Conservation (phyloP, 257 asterid species). For the Salvia splendens region DNA sequence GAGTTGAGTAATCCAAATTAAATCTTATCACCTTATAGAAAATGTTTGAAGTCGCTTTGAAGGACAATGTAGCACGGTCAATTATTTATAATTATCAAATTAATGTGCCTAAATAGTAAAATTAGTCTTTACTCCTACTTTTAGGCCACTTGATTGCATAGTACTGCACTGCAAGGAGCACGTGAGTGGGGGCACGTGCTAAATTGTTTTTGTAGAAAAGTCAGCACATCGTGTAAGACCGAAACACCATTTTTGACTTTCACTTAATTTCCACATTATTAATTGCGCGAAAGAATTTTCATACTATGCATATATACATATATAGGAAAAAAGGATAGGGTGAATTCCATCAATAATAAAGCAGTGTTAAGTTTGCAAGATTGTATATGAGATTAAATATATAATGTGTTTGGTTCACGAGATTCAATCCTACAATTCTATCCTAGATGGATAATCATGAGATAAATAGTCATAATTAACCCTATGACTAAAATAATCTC, state of each 20-base stretch:
- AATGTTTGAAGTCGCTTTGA: conserved; percentile 17
- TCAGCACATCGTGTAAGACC: conserved; percentile 33
- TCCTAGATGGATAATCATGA: too few species aligned
- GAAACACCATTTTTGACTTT: conserved; percentile 34
- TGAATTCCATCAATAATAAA: too few species aligned
- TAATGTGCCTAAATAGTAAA: conserved; percentile 6
- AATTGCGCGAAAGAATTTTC: neutral
- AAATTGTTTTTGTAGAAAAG: conserved; percentile 12
- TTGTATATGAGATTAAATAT: too few species aligned
- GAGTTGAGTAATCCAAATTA: neutral
- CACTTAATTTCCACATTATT: neutral
- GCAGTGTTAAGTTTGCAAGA: too few species aligned
- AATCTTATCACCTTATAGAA: neutral
- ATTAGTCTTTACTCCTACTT: conserved; percentile 23
- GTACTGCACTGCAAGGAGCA: conserved; percentile 2
- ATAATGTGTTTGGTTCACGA: too few species aligned
- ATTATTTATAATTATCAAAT: neutral
- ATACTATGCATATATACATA: too few species aligned
- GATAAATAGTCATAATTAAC: too few species aligned
- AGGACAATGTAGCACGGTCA: neutral
- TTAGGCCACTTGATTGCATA: conserved; percentile 12
- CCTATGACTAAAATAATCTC: too few species aligned
- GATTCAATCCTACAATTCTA: too few species aligned
- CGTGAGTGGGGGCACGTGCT: conserved; percentile 18
- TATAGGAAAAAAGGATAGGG: too few species aligned